phyloP scores from a whole-genome alignment of 495 filamentous ascomycete species.

The Aspergillus bertholletiae region DNA sequence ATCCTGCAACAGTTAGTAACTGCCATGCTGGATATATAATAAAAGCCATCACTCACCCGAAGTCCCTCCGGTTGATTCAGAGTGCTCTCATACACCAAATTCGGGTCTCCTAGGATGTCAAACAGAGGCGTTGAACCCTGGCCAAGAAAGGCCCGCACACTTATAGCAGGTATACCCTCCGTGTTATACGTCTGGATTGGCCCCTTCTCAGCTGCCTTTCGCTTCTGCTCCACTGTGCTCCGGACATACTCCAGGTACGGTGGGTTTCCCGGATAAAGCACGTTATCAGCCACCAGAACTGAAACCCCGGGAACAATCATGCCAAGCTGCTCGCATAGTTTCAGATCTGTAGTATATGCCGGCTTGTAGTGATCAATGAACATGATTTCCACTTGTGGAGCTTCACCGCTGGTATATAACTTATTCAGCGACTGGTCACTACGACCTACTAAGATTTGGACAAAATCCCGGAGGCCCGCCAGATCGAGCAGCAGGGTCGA shows the following conservation, averaged over 20 bases:
- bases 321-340: slow-evolving; percentile 65
- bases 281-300: slow-evolving; percentile 70
- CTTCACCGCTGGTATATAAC: slow-evolving; percentile 45
- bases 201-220: slow-evolving; percentile 29
- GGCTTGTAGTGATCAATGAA: slow-evolving; percentile 78
- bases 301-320: slow-evolving; percentile 55
- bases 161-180: slow-evolving; percentile 25
- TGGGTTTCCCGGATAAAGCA: slow-evolving; percentile 72
- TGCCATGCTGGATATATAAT: background rate
- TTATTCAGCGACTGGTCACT: slow-evolving; percentile 57
- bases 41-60: slow-evolving; percentile 15
- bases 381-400: slow-evolving; percentile 61
- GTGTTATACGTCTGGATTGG: slow-evolving; percentile 24
- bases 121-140: slow-evolving; percentile 39
- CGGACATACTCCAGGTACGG: slow-evolving; percentile 55
- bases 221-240: slow-evolving; percentile 33
- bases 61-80: slow-evolving; percentile 56
- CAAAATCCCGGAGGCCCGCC: slow-evolving; percentile 62
- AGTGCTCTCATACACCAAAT: slow-evolving; percentile 64
- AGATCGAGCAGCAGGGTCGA: slow-evolving; percentile 60
- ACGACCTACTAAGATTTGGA: slow-evolving; percentile 63
- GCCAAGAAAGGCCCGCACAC: slow-evolving; percentile 28
- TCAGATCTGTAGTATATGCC: slow-evolving; percentile 65
- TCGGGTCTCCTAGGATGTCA: slow-evolving; percentile 60
- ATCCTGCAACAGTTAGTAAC: slow-evolving; percentile 50